A percentile compares a stretch with the other conserved stretches of the same genome.
Evolutionary conservation across 2,329 filamentous ascomycete species (phyloP).

Genomic region (Pseudogymnoascus verrucosus): DNA sequence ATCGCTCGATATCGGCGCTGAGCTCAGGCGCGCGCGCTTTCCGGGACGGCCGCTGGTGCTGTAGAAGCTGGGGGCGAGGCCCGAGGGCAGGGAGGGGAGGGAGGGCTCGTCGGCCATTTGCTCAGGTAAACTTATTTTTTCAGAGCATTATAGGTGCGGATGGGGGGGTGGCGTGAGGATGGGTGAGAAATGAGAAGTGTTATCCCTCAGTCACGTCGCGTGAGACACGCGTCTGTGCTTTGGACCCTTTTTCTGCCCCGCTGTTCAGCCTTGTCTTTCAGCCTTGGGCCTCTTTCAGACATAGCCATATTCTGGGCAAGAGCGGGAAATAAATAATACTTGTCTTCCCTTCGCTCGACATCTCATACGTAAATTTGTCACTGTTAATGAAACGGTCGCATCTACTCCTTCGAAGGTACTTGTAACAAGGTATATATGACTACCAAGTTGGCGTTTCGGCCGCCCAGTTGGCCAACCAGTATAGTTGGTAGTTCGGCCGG

Average conservation of each 20-base stretch:
- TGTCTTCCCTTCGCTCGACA: neutral
- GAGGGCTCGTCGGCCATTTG: conserved; percentile 33
- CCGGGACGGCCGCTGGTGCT: conserved; percentile 19
- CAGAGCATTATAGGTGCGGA: neutral
- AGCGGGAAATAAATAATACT: neutral
- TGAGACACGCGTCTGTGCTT: conserved; percentile 8
- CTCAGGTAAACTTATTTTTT: neutral
- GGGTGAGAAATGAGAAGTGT: conserved; percentile 6
- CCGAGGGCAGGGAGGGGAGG: conserved; percentile 29
- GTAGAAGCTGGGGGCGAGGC: conserved; percentile 15
- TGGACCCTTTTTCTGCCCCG: neutral
- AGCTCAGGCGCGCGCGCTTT: conserved; percentile 32
- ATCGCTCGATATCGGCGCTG: conserved; percentile 52
- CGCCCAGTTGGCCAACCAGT: too few species aligned
- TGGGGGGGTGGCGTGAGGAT: neutral
- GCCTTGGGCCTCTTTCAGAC: neutral
- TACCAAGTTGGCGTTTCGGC: neutral
- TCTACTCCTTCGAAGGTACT: neutral
- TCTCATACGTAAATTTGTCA: neutral
- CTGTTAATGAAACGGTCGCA: neutral
- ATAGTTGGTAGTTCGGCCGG: too few species aligned
- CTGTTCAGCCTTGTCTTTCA: neutral
- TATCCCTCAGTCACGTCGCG: conserved; percentile 7
- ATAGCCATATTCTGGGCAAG: neutral
- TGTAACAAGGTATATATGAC: neutral